Conservation (phyloP, 2,329 filamentous ascomycete genomes). For the Taxawa tesnikishii region DNA sequence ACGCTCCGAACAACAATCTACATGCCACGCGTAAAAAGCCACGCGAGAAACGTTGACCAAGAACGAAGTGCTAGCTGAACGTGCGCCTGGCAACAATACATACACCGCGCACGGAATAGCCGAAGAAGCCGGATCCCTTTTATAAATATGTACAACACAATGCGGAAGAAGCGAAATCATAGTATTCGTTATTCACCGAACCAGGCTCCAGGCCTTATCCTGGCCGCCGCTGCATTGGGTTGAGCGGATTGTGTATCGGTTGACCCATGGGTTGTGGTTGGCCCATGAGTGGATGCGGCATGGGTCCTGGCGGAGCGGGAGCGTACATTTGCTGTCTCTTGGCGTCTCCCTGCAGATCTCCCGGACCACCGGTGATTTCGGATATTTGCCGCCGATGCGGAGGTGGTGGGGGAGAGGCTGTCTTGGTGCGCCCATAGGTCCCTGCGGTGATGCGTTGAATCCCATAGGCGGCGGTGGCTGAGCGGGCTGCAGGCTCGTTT, state of each 20-base stretch:
- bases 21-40: too few relatives aligned
- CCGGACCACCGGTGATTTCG: slow-evolving; percentile 44
- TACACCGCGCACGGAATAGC: too few relatives aligned
- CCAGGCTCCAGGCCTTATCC: slow-evolving; percentile 11
- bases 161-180: too few relatives aligned
- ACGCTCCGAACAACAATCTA: too few relatives aligned
- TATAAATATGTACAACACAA: too few relatives aligned
- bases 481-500: slow-evolving; percentile 8
- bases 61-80: too few relatives aligned
- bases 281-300: slow-evolving; percentile 2
- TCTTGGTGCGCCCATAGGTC: slow-evolving; percentile 22
- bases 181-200: too few relatives aligned
- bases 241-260: slow-evolving; percentile 30
- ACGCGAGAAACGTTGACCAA: too few relatives aligned
- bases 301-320: slow-evolving; percentile 7
- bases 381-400: slow-evolving; percentile 47
- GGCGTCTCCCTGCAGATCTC: slow-evolving; percentile 35
- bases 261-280: slow-evolving; percentile 6
- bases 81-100: too few relatives aligned
- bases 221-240: slow-evolving; percentile 36
- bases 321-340: slow-evolving; percentile 49
- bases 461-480: slow-evolving; percentile 17
- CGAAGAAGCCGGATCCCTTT: too few relatives aligned
- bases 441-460: slow-evolving; percentile 26
- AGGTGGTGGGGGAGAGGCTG: slow-evolving; percentile 17